phyloP scores from a whole-genome alignment of 2,329 filamentous ascomycete genomes.

The Dissoconium aciculare region DNA sequence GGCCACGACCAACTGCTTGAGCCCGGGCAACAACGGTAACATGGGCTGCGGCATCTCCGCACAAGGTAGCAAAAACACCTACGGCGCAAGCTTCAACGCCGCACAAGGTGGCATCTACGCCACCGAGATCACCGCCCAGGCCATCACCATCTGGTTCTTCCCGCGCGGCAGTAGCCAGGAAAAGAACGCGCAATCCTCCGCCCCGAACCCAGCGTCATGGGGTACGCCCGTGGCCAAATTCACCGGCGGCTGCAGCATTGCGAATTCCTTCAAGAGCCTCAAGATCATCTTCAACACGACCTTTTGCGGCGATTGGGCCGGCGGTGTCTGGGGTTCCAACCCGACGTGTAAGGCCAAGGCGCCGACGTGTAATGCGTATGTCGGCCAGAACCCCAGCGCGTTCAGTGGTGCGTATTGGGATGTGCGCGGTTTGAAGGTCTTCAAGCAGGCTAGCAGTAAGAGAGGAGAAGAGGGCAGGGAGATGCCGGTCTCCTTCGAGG shows the following conservation, averaged over 20 bases:
- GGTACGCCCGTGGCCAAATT: conserved; percentile 51
- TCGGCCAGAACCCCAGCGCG: conserved; percentile 22
- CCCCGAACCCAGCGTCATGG: conserved; percentile 51
- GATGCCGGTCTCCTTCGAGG: neutral
- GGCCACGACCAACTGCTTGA: conserved; percentile 19
- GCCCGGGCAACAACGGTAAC: conserved; percentile 28
- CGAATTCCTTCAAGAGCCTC: conserved; percentile 23
- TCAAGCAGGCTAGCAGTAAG: conserved; percentile 13
- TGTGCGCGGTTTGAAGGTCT: conserved; percentile 28
- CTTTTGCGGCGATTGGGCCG: conserved; percentile 30
- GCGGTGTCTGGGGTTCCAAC: conserved; percentile 18
- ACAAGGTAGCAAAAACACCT: conserved; percentile 28
- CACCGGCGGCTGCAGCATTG: conserved; percentile 28
- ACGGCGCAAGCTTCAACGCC: conserved; percentile 24
- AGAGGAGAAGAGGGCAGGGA: conserved; percentile 9
- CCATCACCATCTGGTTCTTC: conserved; percentile 26
- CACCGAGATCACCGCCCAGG: conserved; percentile 18
- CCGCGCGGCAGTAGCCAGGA: conserved; percentile 21
- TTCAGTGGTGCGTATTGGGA: conserved; percentile 29
- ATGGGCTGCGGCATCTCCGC: conserved; percentile 30
- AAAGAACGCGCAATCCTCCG: conserved; percentile 29
- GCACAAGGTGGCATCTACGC: conserved; percentile 34
- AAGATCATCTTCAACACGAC: conserved; percentile 51
- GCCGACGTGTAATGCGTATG: conserved; percentile 20
- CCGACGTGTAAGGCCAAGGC: conserved; percentile 22